These are phyloP conservation scores for Ophiostoma ulmi DNA, from an alignment of 2,329 filamentous ascomycete species.

Conservation along the genomic window DNA sequence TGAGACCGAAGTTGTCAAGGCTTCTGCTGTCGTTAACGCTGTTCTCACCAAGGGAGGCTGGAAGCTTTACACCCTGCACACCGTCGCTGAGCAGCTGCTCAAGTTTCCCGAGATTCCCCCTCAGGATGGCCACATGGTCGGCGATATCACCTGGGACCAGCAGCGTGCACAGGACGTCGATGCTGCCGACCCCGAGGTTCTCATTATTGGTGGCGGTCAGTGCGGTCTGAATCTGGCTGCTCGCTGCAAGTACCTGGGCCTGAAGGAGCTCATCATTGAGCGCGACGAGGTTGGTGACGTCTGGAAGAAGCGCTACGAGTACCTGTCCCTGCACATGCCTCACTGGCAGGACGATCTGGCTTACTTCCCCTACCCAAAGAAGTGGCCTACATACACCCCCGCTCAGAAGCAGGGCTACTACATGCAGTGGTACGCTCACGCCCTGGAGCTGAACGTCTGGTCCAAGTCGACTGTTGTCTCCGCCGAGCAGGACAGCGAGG, in stretches of 20 bases:
- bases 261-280: constrained; percentile 39
- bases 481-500: constrained; percentile 33
- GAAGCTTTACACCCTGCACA: constrained; percentile 36
- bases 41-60: constrained; percentile 34
- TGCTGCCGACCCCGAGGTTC: constrained; percentile 18
- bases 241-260: constrained; percentile 29
- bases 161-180: background rate
- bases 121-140: constrained; percentile 35
- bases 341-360: constrained; percentile 39
- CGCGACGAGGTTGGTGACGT: constrained; percentile 43
- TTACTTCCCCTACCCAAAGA: constrained; percentile 37
- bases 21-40: constrained; percentile 30
- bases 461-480: constrained; percentile 30
- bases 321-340: constrained; percentile 26
- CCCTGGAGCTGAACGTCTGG: constrained; percentile 39
- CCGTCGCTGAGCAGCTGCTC: constrained; percentile 34
- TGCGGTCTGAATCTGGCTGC: constrained; percentile 37
- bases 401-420: constrained; percentile 44
- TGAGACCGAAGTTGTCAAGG: constrained; percentile 32
- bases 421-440: constrained; percentile 41
- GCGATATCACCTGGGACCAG: constrained; percentile 33
- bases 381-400: constrained; percentile 37
- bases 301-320: constrained; percentile 44
- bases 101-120: constrained; percentile 32
- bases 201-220: constrained; percentile 32